Evolutionary conservation across 208 protist genomes (phyloP).

Genomic region (Leishmania guyanensis): DNA sequence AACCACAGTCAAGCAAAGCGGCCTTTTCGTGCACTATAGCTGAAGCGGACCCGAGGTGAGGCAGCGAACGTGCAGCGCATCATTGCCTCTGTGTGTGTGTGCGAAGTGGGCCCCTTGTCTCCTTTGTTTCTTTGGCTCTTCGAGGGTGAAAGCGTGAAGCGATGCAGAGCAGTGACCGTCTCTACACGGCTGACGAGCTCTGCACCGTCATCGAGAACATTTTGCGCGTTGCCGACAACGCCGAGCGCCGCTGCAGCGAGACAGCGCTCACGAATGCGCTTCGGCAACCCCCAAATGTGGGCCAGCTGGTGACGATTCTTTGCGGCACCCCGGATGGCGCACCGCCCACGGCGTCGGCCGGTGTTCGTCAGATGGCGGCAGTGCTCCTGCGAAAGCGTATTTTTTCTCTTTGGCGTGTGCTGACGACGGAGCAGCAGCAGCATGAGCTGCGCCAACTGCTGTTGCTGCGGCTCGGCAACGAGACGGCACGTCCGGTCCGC

Average conservation of each 20-base stretch:
- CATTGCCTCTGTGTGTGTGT: background rate
- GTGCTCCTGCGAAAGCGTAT: constrained; percentile 86
- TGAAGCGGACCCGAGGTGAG: background rate
- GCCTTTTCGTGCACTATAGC: background rate
- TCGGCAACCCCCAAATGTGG: constrained; percentile 38
- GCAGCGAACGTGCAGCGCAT: background rate
- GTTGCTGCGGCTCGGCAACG: constrained; percentile 60
- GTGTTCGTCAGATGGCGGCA: constrained; percentile 79
- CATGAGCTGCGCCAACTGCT: constrained; percentile 63
- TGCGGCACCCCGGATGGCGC: constrained; percentile 27
- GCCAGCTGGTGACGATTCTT: constrained; percentile 56
- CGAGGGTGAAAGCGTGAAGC: background rate
- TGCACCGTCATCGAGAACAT: constrained; percentile 56
- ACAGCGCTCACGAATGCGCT: constrained; percentile 46
- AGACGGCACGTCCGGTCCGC: constrained; percentile 68
- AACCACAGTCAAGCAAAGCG: background rate
- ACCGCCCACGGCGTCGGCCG: constrained; percentile 30
- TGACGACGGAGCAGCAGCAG: constrained; percentile 46
- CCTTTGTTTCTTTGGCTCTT: background rate
- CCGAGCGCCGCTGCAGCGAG: constrained; percentile 69
- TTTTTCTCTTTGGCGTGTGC: constrained; percentile 67
- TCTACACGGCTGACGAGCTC: constrained; percentile 47
- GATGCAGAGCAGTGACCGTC: constrained; percentile 1
- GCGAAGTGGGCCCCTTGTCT: background rate
- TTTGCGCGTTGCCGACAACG: constrained; percentile 59